phyloP scores from a whole-genome alignment of 169 alveolate species.

The Amoebophrya sp. region DNA sequence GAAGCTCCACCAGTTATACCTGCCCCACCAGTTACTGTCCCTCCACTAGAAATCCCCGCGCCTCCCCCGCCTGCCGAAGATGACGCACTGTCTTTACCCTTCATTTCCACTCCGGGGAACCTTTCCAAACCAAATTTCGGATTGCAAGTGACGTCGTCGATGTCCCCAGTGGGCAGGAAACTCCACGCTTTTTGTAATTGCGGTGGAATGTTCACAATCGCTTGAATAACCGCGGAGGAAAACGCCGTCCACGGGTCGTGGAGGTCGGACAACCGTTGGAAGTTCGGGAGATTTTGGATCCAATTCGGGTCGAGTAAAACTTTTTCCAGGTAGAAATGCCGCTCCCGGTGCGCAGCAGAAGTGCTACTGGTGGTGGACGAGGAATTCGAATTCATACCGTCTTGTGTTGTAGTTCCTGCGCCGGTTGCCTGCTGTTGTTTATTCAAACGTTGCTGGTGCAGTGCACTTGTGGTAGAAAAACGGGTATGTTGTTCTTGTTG shows the following conservation, averaged over 20 bases:
- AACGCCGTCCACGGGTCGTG: slow-evolving; percentile 21
- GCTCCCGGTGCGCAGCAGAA: no score
- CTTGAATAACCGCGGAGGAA: background rate
- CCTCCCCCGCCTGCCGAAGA: no score
- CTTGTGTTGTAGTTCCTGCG: no score
- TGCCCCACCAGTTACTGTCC: no score
- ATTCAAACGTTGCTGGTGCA: no score
- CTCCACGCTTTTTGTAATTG: background rate
- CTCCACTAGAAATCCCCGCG: no score
- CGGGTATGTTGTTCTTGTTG: no score
- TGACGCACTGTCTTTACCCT: background rate
- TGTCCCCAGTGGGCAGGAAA: background rate
- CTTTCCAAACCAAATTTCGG: background rate
- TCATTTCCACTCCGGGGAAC: background rate
- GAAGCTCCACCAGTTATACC: no score
- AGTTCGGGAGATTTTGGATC: background rate
- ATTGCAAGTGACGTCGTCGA: background rate
- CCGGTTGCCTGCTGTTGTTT: no score
- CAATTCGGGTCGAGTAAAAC: background rate
- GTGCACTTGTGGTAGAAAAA: no score
- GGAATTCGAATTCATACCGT: no score
- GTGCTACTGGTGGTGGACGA: no score
- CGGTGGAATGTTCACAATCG: background rate
- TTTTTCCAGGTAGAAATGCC: background rate
- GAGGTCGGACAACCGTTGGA: background rate